Conservation (phyloP, 148 eudicot species). For the Arctostaphylos glauca region DNA sequence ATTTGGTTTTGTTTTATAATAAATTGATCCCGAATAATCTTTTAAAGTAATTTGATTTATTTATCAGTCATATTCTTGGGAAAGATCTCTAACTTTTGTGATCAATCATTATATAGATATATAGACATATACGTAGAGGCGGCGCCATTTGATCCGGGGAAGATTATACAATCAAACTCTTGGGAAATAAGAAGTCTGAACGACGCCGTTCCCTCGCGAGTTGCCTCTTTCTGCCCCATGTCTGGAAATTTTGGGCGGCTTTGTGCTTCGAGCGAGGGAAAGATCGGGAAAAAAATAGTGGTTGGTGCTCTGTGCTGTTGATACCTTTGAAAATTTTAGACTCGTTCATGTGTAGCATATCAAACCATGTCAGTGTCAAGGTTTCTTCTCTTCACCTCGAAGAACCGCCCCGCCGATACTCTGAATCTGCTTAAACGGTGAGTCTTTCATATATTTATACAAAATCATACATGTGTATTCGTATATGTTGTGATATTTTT, state of each 20-base stretch:
- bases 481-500: background rate
- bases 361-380: conserved; percentile 15
- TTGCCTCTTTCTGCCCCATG: background rate
- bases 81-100: too few species aligned
- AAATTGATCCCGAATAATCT: too few species aligned
- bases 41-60: too few species aligned
- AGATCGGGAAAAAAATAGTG: background rate
- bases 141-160: too few species aligned
- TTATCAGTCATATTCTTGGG: too few species aligned
- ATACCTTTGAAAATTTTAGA: background rate
- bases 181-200: too few species aligned
- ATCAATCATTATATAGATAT: too few species aligned
- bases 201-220: too few species aligned
- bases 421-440: conserved; percentile 17
- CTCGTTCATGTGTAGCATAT: background rate
- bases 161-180: too few species aligned
- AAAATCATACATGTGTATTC: background rate
- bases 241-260: background rate
- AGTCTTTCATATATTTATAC: background rate
- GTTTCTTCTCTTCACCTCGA: conserved; percentile 13
- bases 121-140: too few species aligned
- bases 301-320: background rate
- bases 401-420: conserved; percentile 6
- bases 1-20: too few species aligned
- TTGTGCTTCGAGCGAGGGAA: background rate